Evolutionary conservation across 73 alveolate species (phyloP), one percentile per base, ranked within the genome.

Genomic region (Strombidium stylifer): DNA sequence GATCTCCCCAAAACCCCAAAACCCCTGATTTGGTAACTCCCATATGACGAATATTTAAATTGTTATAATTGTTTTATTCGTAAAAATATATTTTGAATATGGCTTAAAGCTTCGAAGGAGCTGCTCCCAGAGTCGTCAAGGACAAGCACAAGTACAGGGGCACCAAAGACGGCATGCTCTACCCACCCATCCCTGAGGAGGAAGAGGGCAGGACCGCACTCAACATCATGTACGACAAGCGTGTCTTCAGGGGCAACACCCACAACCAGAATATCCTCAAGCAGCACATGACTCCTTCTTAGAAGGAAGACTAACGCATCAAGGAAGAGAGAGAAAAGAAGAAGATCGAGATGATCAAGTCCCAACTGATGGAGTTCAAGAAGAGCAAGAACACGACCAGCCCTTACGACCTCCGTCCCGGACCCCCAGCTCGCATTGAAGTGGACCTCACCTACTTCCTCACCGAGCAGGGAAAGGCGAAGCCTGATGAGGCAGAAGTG

Each of bases 341-440:
- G 60, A 76, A 76, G 60, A 57, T 76, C 21, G 89, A 76, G 36
- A 76, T 76, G 89, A 76, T 76, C 49, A 76, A 76, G 31, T 10
- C 74, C 32, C 72, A 76, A 26, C 61, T 76, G 42, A 48, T 76
- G 11, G 89, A 76, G 21, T 90, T 86, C 85, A 87, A 86, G 55
- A 90, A 83, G 32, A 60, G 62, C 53, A 58, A 73, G 71, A 81
- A 67, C 35, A 85, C 84, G 67, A 73, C 79, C 34, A 68, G 91
- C 21, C 87, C 93, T 34, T 90, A 90, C 64, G 98, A 90, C 53
- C 65, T 90, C 28, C 79, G 94, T 39, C 96, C 98, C 4, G 92
- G 94, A 26, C 94, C 98, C 3, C 87, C 93, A 45, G 94, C 93
- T 16, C 69, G 94, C 47, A 90, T 90, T n/a, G 91, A 90, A 23